phyloP scores from a whole-genome alignment of 106 monocot genomes.

The Chionographis japonica region DNA sequence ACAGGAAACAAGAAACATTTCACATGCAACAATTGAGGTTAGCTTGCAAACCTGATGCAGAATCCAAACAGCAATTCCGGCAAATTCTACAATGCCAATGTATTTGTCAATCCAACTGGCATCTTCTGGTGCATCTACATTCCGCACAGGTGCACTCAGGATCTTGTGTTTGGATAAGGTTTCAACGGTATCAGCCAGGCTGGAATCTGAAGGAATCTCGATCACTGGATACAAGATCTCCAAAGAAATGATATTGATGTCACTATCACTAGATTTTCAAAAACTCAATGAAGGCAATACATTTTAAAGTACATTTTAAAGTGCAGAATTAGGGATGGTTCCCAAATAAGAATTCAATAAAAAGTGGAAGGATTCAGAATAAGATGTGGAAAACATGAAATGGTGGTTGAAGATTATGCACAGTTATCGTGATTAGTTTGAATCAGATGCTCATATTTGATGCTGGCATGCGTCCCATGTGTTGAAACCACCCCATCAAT shows the following conservation, averaged over 20 bases:
- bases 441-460: too few relatives aligned
- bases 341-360: too few relatives aligned
- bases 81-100: slow-evolving; percentile 87
- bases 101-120: slow-evolving; percentile 97
- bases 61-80: slow-evolving; percentile 93
- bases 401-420: too few relatives aligned
- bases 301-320: too few relatives aligned
- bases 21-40: neutral
- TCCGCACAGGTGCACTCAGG: slow-evolving; percentile 71
- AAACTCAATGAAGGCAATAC: too few relatives aligned
- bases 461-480: too few relatives aligned
- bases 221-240: slow-evolving; percentile 41
- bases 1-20: neutral
- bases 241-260: slow-evolving; percentile 1
- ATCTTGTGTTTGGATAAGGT: slow-evolving; percentile 87
- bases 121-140: slow-evolving; percentile 85
- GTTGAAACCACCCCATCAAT: too few relatives aligned
- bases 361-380: too few relatives aligned
- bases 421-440: too few relatives aligned
- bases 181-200: slow-evolving; percentile 73
- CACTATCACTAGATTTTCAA: too few relatives aligned
- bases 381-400: too few relatives aligned
- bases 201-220: slow-evolving; percentile 83
- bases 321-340: too few relatives aligned
- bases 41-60: slow-evolving; percentile 69